Base-by-base conservation (phyloP, 305 asterid species). In the Lippia alba region DNA sequence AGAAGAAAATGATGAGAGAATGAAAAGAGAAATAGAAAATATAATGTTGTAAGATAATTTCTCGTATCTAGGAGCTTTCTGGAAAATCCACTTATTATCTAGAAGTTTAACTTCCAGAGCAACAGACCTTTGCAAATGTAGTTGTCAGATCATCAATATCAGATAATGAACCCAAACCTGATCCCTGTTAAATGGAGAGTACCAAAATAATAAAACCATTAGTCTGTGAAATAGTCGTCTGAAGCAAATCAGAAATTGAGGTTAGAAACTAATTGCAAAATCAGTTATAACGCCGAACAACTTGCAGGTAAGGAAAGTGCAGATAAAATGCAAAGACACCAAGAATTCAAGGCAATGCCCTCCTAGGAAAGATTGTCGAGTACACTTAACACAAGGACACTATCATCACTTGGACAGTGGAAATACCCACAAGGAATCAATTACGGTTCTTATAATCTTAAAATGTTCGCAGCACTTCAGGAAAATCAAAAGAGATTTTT, bases 81-180 rank as follows among this genome's bases (percentile, higher is more conserved):
- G 30, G 30, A 24, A 24, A 24, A 24, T 24, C 30, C 3, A 3
- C 30, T 24, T 5, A 61, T 48, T 24, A 56, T 60, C n/a, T 51
- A 69, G 65, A 64, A 44, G 3, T 19, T 12, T 39, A 60, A 66
- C 55, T 60, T 67, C 71, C 68, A 66, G 39, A 64, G 65, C 54
- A 75, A 65, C 94, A 66, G 64, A 91, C 99, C 89, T 94, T 94
- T 49, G 91, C 85, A 78, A 91, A 94, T 66, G 96, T 94, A 74
- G 99, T 87, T 18, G 97, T 80, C 70, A 94, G 77, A 74, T 94
- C 99, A 86, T 94, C 99, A 12, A 84, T 72, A 56, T 89, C 96
- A 20, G 97, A 86, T 75, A 93, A 78, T 34, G 94, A 91, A 69
- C 97, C 96, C 65, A 87, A 68, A 62, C 88, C 95, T 36, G 96